Percentiles rank a stretch among this genome's conserved stretches.
Evolutionary conservation across 306 rosid genomes (phyloP).

Genomic region (Trifolium pratense): DNA sequence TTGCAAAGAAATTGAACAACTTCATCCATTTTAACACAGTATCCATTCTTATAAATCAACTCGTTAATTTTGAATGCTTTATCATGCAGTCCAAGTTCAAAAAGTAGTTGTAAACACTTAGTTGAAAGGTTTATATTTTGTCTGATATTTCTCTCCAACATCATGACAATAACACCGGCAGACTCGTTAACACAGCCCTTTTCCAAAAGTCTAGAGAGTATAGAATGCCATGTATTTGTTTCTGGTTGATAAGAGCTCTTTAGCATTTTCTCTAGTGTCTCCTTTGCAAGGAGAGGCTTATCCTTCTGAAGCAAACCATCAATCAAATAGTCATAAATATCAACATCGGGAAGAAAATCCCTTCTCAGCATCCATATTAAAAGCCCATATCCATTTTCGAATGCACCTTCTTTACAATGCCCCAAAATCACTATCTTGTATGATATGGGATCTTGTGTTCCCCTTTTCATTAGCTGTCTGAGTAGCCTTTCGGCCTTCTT

Average conservation of each 20-base stretch:
- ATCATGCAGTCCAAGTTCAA: constrained; percentile 53
- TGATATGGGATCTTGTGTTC: constrained; percentile 77
- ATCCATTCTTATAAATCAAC: constrained; percentile 72
- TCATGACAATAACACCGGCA: constrained; percentile 56
- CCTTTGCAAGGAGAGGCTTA: constrained; percentile 75
- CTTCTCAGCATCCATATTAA: constrained; percentile 78
- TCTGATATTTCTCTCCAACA: constrained; percentile 73
- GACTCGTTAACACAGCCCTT: constrained; percentile 64
- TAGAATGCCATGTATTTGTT: constrained; percentile 68
- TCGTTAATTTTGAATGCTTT: constrained; percentile 64
- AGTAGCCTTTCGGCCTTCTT: constrained; percentile 73
- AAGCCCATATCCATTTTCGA: constrained; percentile 66
- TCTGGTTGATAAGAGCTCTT: constrained; percentile 72
- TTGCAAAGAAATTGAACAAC: constrained; percentile 58
- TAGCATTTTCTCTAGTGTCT: constrained; percentile 78
- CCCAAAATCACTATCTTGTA: constrained; percentile 80
- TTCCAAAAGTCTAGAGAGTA: constrained; percentile 68
- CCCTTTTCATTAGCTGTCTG: constrained; percentile 87
- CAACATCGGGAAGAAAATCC: constrained; percentile 69
- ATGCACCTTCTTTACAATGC: constrained; percentile 75
- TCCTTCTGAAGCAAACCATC: constrained; percentile 67
- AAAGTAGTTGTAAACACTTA: constrained; percentile 61
- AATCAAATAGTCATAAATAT: constrained; percentile 64
- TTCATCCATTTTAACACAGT: constrained; percentile 62
- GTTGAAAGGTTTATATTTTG: constrained; percentile 78